Base-by-base conservation (phyloP, 768 basidiomycete genomes). In the Russula vinacea region DNA sequence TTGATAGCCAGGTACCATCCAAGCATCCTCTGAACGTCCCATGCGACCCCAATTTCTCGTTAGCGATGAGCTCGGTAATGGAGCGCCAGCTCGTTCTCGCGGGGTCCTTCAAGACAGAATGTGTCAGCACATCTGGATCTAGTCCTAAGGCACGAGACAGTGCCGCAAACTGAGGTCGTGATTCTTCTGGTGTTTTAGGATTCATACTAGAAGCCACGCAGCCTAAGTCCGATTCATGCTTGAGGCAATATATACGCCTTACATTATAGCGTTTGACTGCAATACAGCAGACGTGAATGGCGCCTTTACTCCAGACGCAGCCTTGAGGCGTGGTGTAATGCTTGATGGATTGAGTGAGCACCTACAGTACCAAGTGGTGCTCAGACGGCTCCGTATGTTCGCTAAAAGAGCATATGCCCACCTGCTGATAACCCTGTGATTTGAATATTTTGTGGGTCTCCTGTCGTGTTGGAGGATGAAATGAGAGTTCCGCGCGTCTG, bases 201-300 rank as follows among this genome's bases (percentile, higher is more conserved):
- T 52, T 64, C 24, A 44, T 56, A n/a, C 79, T 79, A 6, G 39
- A 84, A 83, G 71, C 60, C 13, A 49, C n/a, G 10, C 33, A 45
- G 29, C 52, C 8, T 54, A 33, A 58, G 52, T 52, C n/a, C 13
- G n/a, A 50, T 45, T 16, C 24, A 37, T 22, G 42, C 5, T 6
- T 49, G 9, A 64, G 33, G 16, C 2, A 19, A 9, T 33, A 16
- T 1, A 16, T 11, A 42, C 1, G 40, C 74, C 83, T 55, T 68
- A 89, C 83, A 87, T 70, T 8, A 92, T 86, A 1, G 87, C 85
- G 68, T 92, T 92, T 9, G 90, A 92, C 69, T 89, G 88, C 17
- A 90, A 73, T 10, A 82, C 68, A 3, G 86, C 89, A 22, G 85
- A 84, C 37, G 79, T 78, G 70, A 91, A 88, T 0, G 90, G 89